phyloP scores from a whole-genome alignment of 176 grass and related monocot species.

The Dactylis glomerata region DNA sequence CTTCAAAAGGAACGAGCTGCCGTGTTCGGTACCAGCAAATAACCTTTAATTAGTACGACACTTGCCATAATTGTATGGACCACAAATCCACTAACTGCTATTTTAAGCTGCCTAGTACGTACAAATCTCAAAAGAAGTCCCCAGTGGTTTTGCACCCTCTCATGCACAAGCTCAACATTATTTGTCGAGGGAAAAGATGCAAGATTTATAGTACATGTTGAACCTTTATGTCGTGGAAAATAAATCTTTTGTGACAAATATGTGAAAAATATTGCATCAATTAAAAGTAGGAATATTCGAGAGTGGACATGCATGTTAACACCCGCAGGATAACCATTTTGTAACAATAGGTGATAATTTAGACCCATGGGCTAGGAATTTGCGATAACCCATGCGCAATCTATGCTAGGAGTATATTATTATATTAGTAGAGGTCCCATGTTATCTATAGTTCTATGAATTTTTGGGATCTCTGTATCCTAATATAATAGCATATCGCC shows the following conservation, averaged over 20 bases:
- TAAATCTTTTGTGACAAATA: not conserved
- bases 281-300: not conserved
- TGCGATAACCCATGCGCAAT: not conserved
- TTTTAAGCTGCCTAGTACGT: conserved; percentile 35
- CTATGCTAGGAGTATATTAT: not conserved
- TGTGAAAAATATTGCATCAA: not conserved
- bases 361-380: not conserved
- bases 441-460: not conserved
- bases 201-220: not conserved
- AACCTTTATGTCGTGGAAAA: not conserved
- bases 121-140: conserved; percentile 45
- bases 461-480: not conserved
- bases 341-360: not conserved
- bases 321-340: not conserved
- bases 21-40: not conserved
- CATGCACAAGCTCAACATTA: conserved; percentile 2
- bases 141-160: conserved; percentile 15
- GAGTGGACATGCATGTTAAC: not conserved
- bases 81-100: conserved; percentile 47
- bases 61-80: conserved; percentile 43
- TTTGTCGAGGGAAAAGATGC: not conserved
- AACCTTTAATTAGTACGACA: conserved; percentile 24
- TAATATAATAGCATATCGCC: not conserved
- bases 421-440: not conserved
- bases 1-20: conserved; percentile 31